Evolutionary conservation across 805 yeast species (phyloP).

Genomic region (Candida awuae): DNA sequence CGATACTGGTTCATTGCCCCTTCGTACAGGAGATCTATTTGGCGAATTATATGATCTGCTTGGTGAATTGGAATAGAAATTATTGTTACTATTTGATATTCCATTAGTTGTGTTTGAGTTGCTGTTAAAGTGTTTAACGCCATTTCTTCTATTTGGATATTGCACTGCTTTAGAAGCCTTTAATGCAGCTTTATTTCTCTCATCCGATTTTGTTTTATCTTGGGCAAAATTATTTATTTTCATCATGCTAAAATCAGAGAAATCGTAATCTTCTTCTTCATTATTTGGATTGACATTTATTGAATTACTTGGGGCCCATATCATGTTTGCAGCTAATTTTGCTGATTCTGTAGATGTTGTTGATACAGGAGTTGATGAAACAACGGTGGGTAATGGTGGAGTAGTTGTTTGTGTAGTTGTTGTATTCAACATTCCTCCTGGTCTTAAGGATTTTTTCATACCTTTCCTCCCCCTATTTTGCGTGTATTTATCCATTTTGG

Average conservation of each 20-base stretch:
- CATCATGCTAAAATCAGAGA: conserved; percentile 5
- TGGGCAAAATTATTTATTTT: conserved; percentile 14
- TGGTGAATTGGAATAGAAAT: conserved; percentile 1
- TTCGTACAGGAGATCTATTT: background rate
- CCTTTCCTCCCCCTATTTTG: background rate
- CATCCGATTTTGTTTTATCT: conserved; percentile 4
- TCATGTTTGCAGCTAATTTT: conserved; percentile 30
- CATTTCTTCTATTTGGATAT: conserved; percentile 15
- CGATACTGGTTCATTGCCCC: too few species aligned
- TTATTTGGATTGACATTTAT: conserved; percentile 9
- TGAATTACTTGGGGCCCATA: conserved; percentile 32
- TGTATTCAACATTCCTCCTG: background rate
- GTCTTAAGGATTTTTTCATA: background rate
- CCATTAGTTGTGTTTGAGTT: background rate
- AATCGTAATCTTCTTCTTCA: background rate
- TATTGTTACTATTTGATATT: background rate
- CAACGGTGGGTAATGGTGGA: conserved; percentile 5
- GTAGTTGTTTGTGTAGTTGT: background rate
- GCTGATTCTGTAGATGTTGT: conserved; percentile 20
- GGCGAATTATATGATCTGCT: background rate
- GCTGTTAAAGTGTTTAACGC: background rate
- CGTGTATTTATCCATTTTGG: background rate
- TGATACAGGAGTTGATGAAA: conserved; percentile 5
- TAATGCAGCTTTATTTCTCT: conserved; percentile 27
- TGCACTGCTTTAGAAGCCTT: conserved; percentile 29